These are phyloP conservation scores for Strobilomyces confusus DNA, from an alignment of 768 basidiomycete species.

Conservation along the genomic window DNA sequence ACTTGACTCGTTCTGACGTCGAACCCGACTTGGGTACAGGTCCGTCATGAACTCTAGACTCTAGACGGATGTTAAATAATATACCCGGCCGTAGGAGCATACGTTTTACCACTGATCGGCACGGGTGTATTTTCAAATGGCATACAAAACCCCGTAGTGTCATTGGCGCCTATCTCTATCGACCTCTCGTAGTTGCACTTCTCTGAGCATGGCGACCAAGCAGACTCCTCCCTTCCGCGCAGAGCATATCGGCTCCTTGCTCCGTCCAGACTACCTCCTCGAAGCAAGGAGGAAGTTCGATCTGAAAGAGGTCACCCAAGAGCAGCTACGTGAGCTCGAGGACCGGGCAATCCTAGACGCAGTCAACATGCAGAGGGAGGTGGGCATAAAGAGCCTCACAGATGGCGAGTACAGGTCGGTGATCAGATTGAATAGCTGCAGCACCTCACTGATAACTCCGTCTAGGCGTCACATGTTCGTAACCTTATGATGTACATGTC, in stretches of 20 bases:
- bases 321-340: constrained; percentile 37
- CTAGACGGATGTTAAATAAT: too few species aligned
- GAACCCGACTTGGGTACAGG: too few species aligned
- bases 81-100: background rate
- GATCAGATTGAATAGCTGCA: constrained; percentile 9
- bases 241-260: constrained; percentile 44
- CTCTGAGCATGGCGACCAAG: constrained; percentile 15
- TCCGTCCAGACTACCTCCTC: constrained; percentile 39
- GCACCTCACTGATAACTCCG: background rate
- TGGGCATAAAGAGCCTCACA: constrained; percentile 39
- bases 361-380: constrained; percentile 36
- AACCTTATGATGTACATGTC: background rate
- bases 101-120: background rate
- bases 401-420: constrained; percentile 39
- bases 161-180: background rate
- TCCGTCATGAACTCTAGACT: background rate
- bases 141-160: constrained; percentile 1
- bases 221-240: constrained; percentile 42
- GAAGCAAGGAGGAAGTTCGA: constrained; percentile 36
- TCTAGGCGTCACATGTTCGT: constrained; percentile 26
- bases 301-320: constrained; percentile 28
- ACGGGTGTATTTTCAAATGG: background rate
- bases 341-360: constrained; percentile 36
- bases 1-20: too few species aligned
- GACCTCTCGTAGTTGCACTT: background rate